Base-by-base conservation (phyloP, 208 protist genomes). In the Trypanosoma avium region DNA sequence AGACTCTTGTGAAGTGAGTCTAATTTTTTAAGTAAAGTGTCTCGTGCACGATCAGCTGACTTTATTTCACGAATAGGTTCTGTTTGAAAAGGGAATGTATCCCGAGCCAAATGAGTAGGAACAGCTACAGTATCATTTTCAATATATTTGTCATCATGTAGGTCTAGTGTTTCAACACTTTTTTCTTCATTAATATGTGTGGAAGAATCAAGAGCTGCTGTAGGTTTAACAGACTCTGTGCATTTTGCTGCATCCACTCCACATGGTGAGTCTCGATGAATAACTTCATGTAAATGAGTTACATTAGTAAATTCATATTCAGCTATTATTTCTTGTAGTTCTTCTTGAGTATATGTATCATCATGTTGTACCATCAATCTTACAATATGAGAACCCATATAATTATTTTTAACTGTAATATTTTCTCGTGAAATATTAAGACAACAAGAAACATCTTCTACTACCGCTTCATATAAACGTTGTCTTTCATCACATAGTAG, bases 341-440 rank as follows among this genome's bases (percentile, higher is more conserved):
- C 48, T 8, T 30, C 35, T 33, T 56, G 35, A n/a, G 12, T 57
- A 36, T 12, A 46, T 3, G 27, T 57, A 22, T 36, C 58, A 19
- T 73, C 67, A 48, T 67, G 67, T 47, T 49, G n/a, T 13, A 71
- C 10, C 13, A 38, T 5, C 13, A 64, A 4, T 27, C 40, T 13
- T 27, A 54, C 32, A 7, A 33, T 32, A 32, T 35, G 24, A n/a
- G n/a, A 6, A 35, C 29, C 32, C 26, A 17, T 26, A 30, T 0
- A 24, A 13, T 22, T 27, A 48, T 33, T n/a, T 35, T 21, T 17
- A n/a, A 48, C 32, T 5, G 48, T 46, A 49, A 69, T 48, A 19
- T 36, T 35, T 21, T 24, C 13, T 4, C 29, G 27, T 19, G 62
- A 17, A 1, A 69, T 22, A 19, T 42, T 26, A 22, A 69, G 33